These are phyloP conservation scores for Tephrocybe sp. DNA, from an alignment of 768 basidiomycete genomes.

Conservation along the genomic window DNA sequence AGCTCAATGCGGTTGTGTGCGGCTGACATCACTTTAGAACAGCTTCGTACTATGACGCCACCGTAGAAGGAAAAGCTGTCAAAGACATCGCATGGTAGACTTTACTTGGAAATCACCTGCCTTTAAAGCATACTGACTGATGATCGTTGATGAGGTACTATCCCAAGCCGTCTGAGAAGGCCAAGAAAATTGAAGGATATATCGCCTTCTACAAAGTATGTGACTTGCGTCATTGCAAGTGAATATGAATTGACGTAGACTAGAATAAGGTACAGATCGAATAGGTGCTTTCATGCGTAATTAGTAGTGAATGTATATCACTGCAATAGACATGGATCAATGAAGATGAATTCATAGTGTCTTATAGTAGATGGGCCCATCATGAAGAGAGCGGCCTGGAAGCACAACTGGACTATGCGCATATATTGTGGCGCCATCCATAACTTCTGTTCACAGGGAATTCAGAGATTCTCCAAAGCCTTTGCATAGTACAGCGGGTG, in stretches of 20 bases:
- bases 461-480: too few species aligned
- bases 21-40: conserved; percentile 31
- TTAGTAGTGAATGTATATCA: background rate
- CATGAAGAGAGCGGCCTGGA: background rate
- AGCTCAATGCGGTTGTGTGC: background rate
- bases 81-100: conserved; percentile 68
- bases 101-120: background rate
- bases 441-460: background rate
- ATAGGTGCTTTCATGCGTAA: conserved; percentile 1
- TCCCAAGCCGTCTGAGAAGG: conserved; percentile 49
- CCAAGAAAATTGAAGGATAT: conserved; percentile 59
- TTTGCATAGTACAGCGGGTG: too few species aligned
- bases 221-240: background rate
- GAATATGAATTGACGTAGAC: background rate
- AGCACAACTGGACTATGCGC: background rate
- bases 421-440: background rate
- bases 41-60: conserved; percentile 65
- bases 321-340: background rate
- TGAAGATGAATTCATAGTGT: too few species aligned
- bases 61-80: conserved; percentile 43
- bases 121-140: background rate
- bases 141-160: conserved; percentile 55
- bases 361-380: too few species aligned
- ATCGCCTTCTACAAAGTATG: conserved; percentile 78
- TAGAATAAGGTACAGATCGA: conserved; percentile 39